Evolutionary conservation across 345 rosid species (phyloP), one percentile per base, ranked within the genome.

Genomic region (Pelargonium nanum): DNA sequence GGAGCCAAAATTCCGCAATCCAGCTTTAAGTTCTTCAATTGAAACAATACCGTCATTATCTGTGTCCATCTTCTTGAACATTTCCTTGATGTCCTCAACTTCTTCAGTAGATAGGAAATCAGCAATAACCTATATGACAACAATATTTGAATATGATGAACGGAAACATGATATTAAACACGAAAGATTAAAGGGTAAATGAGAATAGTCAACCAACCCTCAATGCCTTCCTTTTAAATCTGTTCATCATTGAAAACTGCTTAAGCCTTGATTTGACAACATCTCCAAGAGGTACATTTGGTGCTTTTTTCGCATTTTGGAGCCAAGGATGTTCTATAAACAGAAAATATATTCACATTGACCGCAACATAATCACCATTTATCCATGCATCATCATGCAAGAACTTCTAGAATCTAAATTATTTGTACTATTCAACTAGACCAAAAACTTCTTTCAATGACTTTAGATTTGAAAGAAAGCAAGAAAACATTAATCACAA

Each of bases 171-270:
- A 25, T 30, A 22, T 17, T 22, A 23, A 56, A 6, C n/a, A 52
- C 22, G 40, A 65, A 40, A 40, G 15, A 12, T 12, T 15, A 60
- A 50, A 67, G n/a, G 50, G 19, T 62, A 57, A 51, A 57, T 24
- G 52, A 60, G 30, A 60, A 56, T 24, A 24, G 58, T 66, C 64
- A 65, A 83, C 96, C 60, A 59, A 94, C 99, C 96, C 96, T 81
- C 52, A 94, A 78, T 26, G 95, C 97, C 86, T 94, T 90, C 82
- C 99, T 90, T 81, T 94, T 94, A 85, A 94, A 94, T 83, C 97
- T 82, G 83, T 94, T 94, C 99, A 90, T 94, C 89, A 90, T 83
- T 23, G 99, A 94, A 75, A 94, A 94, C 64, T 94, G 99, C 79
- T 90, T 90, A 34, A 94, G 85, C 74, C 99, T 85, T 48, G 99